Conservation (phyloP, 768 basidiomycete genomes). For the Grammothele lineata region DNA sequence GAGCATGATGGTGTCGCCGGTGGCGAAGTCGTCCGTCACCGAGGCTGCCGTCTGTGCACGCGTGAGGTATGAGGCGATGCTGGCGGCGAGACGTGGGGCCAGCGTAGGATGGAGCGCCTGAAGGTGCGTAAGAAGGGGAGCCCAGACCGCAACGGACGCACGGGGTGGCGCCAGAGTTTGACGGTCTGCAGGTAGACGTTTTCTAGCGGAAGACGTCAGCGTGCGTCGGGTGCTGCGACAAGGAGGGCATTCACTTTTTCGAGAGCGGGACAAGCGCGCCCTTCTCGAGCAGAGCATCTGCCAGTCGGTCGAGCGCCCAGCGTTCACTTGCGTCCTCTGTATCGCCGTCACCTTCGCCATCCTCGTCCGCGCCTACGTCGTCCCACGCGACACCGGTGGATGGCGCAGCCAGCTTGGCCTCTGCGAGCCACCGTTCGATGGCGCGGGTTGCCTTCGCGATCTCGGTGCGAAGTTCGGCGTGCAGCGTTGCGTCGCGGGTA, state of each 20-base stretch:
- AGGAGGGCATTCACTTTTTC: constrained; percentile 56
- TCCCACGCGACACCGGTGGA: constrained; percentile 47
- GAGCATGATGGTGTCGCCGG: constrained; percentile 10
- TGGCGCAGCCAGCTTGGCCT: constrained; percentile 61
- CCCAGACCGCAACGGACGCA: constrained; percentile 57
- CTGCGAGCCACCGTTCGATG: constrained; percentile 75
- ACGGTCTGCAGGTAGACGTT: constrained; percentile 5
- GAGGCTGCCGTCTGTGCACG: too few relatives aligned
- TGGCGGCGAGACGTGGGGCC: constrained; percentile 41
- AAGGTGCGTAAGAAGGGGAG: constrained; percentile 56
- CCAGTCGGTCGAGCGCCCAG: constrained; percentile 67
- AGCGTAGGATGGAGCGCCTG: constrained; percentile 54
- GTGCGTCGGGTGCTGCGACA: not conserved
- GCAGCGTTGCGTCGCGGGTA: constrained; percentile 61
- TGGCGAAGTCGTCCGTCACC: not conserved
- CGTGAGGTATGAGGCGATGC: constrained; percentile 39
- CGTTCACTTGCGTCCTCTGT: constrained; percentile 52
- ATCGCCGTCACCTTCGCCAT: constrained; percentile 25
- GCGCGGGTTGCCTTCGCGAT: constrained; percentile 50
- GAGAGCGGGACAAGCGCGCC: constrained; percentile 80
- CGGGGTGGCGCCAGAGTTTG: constrained; percentile 47
- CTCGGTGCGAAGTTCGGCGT: constrained; percentile 44
- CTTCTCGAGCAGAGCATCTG: constrained; percentile 59
- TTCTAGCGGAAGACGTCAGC: not conserved
- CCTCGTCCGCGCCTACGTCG: constrained; percentile 14